These are phyloP conservation scores for Breviolum minutum DNA, from an alignment of 73 alveolate genomes.

Conservation along the genomic window DNA sequence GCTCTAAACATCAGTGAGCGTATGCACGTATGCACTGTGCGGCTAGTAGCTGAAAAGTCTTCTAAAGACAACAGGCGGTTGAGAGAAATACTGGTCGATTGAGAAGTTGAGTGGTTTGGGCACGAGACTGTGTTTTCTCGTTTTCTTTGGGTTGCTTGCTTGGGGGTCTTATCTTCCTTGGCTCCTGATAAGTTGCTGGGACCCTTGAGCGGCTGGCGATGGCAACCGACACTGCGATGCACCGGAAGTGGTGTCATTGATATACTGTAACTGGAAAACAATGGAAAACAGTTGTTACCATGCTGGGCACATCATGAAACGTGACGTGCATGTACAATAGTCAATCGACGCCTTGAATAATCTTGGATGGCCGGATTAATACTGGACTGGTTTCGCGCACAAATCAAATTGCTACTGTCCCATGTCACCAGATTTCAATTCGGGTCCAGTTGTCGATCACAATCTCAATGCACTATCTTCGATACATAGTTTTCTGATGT, in stretches of 20 bases:
- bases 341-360: too few relatives aligned
- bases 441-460: too few relatives aligned
- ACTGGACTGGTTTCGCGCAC: neutral
- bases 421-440: neutral
- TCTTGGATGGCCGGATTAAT: neutral
- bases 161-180: constrained; percentile 55
- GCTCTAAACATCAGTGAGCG: too few relatives aligned
- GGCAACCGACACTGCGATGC: neutral
- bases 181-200: constrained; percentile 39
- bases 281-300: constrained; percentile 2
- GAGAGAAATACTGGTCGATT: too few relatives aligned
- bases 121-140: neutral
- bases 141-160: constrained; percentile 21
- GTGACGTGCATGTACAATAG: neutral
- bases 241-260: too few relatives aligned
- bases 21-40: too few relatives aligned
- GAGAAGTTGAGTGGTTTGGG: neutral
- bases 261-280: neutral
- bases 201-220: neutral
- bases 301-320: constrained; percentile 8
- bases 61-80: too few relatives aligned
- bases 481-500: too few relatives aligned
- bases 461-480: too few relatives aligned
- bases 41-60: too few relatives aligned
- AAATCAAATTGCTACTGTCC: neutral